Base-by-base conservation (phyloP, 805 yeast species). In the Candida jianshihensis region DNA sequence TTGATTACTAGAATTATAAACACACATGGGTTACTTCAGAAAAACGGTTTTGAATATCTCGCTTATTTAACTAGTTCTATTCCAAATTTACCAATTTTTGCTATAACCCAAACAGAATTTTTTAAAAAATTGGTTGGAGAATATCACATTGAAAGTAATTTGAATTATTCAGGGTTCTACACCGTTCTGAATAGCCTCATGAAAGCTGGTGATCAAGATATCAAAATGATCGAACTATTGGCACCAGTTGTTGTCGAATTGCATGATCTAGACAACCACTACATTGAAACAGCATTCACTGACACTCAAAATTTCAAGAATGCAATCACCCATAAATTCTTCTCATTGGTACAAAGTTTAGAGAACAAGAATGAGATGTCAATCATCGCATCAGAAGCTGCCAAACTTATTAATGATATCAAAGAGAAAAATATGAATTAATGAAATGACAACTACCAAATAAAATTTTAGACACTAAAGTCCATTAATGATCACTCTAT, bases 241-340 rank as follows among this genome's bases (percentile, higher is more conserved):
- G 51, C 66, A 1, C 57, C 57, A 16, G 34, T 65, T 35, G 47
- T 65, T 9, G 45, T 59, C 10, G 65, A 57, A 44, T 51, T 65
- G 22, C 53, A 54, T 38, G 68, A 64, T 38, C 40, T 59, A 34
- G 61, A 60, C 30, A 50, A 54, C 29, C 51, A 53, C 33, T 55
- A 53, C 35, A 43, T 48, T 3, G 52, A 43, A 15, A 33, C 51
- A 37, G 54, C 48, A 15, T 43, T 51, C 5, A 48, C 53, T 22
- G 48, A 48, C 14, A 42, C 60, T 9, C 31, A 47, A 6, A 52
- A 57, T 5, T 61, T 66, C 37, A 63, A 59, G 38, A 41, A 37
- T n/a, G 47, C 52, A 4, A 34, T 62, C 20, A 43, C 57, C 4
- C 41, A 46, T 12, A 50, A 48, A 31, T 64, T 54, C 42, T 43